Evolutionary conservation across 2,329 filamentous ascomycete species (phyloP), one percentile per base, ranked within the genome.

Genomic region (Onygenales sp.): DNA sequence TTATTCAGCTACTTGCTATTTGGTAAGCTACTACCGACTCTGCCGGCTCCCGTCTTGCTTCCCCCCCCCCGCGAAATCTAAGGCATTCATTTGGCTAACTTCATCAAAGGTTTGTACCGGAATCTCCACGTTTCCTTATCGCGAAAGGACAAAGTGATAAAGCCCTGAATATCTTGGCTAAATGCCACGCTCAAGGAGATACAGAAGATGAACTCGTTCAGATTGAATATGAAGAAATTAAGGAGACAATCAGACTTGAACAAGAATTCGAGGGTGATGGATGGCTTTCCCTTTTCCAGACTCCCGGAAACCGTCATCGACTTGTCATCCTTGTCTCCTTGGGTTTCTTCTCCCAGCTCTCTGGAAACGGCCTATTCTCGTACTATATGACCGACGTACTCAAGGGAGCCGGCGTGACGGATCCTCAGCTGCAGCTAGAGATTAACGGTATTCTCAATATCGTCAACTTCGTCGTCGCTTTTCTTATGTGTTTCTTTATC

Each of bases 321-420:
- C 67, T 81, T 32, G 62, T 79, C 48, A 79, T 83, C 53, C 67
- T 78, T n/a, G 64, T 81, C 47, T 70, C 73, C 21, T 69, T 78
- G 7, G 79, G 78, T 55, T 68, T 80, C 55, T 82, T 82, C 68
- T 76, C 75, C 7, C 80, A 83, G 57, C 82, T 77, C 77, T 78
- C 73, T 52, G 79, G 79, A 38, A 81, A 80, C 56, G 68, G 65
- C 0, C 56, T 74, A 0, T 63, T 74, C 14, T 67, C 63, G 0
- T 74, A 73, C 59, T 74, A 72, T 51, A 62, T 74, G 38, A 59
- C 60, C 42, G 59, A 66, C 17, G 65, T 74, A 14, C 63, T 74
- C 10, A 60, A 68, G 42, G 61, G 61, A 1, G 66, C 72, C 27
- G 69, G 70, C 11, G 68, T 72, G 55, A 70, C 65, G 0, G 60